Base-by-base conservation (phyloP, 2,329 filamentous ascomycete species). In the Colletotrichum sp. region DNA sequence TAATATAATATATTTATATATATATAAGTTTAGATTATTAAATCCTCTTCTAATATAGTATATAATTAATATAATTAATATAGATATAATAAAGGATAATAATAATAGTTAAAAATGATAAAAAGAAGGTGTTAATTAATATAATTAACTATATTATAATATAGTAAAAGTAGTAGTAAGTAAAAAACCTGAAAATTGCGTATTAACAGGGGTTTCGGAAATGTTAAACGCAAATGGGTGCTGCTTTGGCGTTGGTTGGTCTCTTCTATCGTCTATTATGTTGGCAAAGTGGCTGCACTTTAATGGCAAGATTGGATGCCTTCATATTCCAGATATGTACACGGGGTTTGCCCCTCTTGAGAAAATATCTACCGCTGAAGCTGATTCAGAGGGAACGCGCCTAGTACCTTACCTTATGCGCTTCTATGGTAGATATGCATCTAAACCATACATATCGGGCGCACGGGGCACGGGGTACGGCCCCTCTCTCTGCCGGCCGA, bases 241-340 rank as follows among this genome's bases (percentile, higher is more conserved):
- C 34, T 39, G 15, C 61, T 43, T 64, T 39, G 30, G 24, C 16
- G 60, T 28, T 26, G n/a, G 15, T 32, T 39, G 61, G 55, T 59
- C 21, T 1, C 59, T 12, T 30, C 30, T 4, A 21, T 15, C 12
- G n/a, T 5, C 0, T 52, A n/a, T 15, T n/a, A 63, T 32, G 30
- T n/a, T 36, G 15, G 28, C 28, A 34, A 61, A 21, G 43, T 13
- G 10, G 43, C 0, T 52, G n/a, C n/a, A 52, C 10, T 6, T 21
- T 12, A 63, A 48, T 55, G 64, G 18, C 64, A 67, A 32, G 9
- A n/a, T n/a, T n/a, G n/a, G n/a, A 34, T 9, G 64, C 24, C 64
- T 18, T 72, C 28, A 61, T 75, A 43, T 72, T 75, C 32, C 68
- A 34, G 63, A 63, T 71, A 60, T 71, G 57, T 75, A 72, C 39